Conservation (phyloP, 108 stramenopile species). For the Nitzschia sp. region DNA sequence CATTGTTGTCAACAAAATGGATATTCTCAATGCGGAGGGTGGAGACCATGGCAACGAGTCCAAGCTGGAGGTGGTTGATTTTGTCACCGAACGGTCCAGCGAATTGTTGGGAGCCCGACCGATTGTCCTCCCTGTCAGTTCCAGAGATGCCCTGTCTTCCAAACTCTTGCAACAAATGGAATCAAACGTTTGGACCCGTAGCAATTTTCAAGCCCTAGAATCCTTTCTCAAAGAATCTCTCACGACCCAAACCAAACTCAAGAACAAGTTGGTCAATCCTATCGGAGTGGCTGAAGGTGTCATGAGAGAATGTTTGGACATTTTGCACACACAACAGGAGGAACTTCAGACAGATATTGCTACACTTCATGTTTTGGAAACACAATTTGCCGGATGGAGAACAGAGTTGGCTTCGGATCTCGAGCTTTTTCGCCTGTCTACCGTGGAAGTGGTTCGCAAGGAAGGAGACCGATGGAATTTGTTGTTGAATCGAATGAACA, state of each 20-base stretch:
- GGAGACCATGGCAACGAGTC: conserved; percentile 61
- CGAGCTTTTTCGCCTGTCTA: conserved; percentile 25
- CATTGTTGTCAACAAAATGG: conserved; percentile 85
- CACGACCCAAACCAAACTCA: conserved; percentile 70
- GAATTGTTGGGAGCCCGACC: conserved; percentile 71
- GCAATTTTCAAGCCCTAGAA: conserved; percentile 66
- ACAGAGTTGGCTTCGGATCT: conserved; percentile 56
- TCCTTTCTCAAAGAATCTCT: conserved; percentile 65
- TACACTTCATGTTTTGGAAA: conserved; percentile 59
- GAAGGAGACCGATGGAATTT: conserved; percentile 37
- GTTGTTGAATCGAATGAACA: conserved; percentile 35
- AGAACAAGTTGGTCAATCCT: conserved; percentile 77
- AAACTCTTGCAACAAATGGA: conserved; percentile 40
- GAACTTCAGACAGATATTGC: conserved; percentile 65
- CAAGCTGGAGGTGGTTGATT: conserved; percentile 66
- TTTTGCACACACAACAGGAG: conserved; percentile 42
- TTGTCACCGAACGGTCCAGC: conserved; percentile 70
- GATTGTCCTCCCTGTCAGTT: conserved; percentile 70
- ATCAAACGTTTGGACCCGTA: conserved; percentile 51
- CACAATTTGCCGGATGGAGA: conserved; percentile 71
- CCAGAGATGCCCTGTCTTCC: conserved; percentile 66
- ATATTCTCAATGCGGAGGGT: conserved; percentile 64
- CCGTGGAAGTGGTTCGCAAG: conserved; percentile 33
- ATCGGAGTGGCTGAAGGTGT: conserved; percentile 75
- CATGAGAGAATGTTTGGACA: conserved; percentile 51